A percentile compares a stretch with the other conserved stretches of the same genome.
phyloP scores from a whole-genome alignment of 2,329 filamentous ascomycete genomes.

The Penicillium paneum region DNA sequence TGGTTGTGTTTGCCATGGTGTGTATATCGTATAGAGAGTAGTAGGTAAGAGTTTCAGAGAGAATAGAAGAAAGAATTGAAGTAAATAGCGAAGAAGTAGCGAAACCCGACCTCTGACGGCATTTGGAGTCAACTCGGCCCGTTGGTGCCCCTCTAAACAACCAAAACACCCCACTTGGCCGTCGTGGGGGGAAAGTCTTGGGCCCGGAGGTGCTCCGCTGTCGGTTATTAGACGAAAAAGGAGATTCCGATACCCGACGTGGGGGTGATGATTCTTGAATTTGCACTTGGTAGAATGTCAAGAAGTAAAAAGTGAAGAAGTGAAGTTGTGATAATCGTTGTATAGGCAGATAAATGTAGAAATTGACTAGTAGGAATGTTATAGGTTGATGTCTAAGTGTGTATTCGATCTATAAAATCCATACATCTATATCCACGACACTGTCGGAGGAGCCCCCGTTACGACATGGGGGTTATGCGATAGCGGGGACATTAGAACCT shows the following conservation, averaged over 20 bases:
- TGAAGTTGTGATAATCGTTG: background rate
- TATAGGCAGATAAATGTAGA: background rate
- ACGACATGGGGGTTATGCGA: slow-evolving; percentile 2
- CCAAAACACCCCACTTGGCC: slow-evolving; percentile 1
- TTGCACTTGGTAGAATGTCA: background rate
- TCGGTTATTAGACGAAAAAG: slow-evolving; percentile 13
- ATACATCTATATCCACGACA: background rate
- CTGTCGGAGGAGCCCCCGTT: background rate
- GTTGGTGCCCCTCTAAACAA: slow-evolving; percentile 7
- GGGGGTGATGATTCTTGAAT: background rate
- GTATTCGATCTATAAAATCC: background rate
- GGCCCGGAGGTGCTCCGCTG: slow-evolving; percentile 24
- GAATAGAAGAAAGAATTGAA: background rate
- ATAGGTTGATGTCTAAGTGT: background rate
- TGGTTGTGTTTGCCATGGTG: slow-evolving; percentile 27
- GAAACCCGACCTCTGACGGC: slow-evolving; percentile 5
- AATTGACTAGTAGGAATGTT: background rate
- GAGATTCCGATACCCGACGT: slow-evolving; percentile 19
- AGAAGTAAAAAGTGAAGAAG: background rate
- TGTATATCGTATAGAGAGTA: slow-evolving; percentile 4
- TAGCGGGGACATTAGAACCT: slow-evolving; percentile 3
- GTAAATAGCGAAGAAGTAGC: background rate
- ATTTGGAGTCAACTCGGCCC: slow-evolving; percentile 3
- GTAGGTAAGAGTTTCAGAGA: background rate
- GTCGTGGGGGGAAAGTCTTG: slow-evolving; percentile 12